Evolutionary conservation across 805 yeast species (phyloP).

Genomic region (Candida arabinofermentans): DNA sequence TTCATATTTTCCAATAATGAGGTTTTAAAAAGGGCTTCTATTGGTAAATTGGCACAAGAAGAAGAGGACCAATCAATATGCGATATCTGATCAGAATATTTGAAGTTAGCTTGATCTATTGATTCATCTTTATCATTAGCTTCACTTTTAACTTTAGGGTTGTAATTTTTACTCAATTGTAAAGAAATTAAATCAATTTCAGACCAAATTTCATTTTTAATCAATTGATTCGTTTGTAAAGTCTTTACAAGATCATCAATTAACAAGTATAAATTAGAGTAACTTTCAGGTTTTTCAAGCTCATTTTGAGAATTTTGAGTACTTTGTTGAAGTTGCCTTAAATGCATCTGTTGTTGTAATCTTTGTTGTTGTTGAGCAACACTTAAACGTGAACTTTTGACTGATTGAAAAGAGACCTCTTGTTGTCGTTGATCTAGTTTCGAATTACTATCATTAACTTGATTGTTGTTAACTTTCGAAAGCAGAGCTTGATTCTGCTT

Average conservation of each 20-base stretch:
- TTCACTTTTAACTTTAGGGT: background rate
- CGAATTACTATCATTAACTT: background rate
- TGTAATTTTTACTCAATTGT: conserved; percentile 5
- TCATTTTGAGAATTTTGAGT: conserved; percentile 3
- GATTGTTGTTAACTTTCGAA: too few relatives aligned
- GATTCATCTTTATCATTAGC: background rate
- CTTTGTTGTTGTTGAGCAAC: background rate
- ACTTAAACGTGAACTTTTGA: background rate
- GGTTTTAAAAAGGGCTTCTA: too few relatives aligned
- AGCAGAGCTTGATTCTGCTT: too few relatives aligned
- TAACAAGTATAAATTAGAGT: conserved; percentile 14
- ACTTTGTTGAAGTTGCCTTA: conserved; percentile 1
- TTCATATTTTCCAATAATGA: background rate
- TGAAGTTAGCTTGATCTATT: background rate
- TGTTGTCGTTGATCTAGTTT: background rate
- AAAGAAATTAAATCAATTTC: conserved; percentile 18
- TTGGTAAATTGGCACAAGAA: too few relatives aligned
- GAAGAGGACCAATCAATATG: conserved; percentile 1
- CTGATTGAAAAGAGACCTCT: background rate
- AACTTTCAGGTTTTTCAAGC: conserved; percentile 18
- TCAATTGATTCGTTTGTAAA: conserved; percentile 15
- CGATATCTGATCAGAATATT: background rate
- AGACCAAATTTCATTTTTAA: conserved; percentile 27
- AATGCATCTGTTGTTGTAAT: conserved; percentile 4
- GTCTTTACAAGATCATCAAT: conserved; percentile 20